phyloP scores from a whole-genome alignment of 345 rosid genomes.

The Rubroshorea leprosula region DNA sequence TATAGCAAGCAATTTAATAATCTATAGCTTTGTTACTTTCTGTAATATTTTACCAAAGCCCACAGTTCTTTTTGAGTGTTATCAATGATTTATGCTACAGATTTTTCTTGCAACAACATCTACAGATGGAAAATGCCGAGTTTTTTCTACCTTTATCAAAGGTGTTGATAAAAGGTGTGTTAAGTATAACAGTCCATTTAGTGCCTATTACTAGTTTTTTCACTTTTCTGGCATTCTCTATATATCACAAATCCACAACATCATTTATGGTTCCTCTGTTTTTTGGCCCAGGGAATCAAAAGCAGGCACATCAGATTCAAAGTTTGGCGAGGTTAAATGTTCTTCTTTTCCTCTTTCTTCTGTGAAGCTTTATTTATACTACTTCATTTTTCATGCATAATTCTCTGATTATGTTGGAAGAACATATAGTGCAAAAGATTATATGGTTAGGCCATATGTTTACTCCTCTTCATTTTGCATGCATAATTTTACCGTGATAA shows the following conservation, averaged over 20 bases:
- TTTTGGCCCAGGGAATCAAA: constrained; percentile 62
- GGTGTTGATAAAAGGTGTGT: constrained; percentile 88
- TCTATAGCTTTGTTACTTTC: neutral
- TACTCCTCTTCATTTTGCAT: neutral
- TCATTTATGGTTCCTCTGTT: constrained; percentile 19
- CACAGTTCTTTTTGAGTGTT: neutral
- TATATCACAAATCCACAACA: constrained; percentile 5
- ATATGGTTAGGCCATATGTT: neutral
- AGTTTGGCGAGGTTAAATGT: constrained; percentile 89
- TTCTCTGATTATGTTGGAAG: constrained; percentile 9
- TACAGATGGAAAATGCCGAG: constrained; percentile 96
- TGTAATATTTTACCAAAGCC: neutral
- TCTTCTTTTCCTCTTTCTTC: neutral
- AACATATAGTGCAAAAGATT: neutral
- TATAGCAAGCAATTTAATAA: too few species aligned
- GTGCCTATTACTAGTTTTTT: constrained; percentile 4
- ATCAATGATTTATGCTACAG: constrained; percentile 28
- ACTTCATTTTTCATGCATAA: too few species aligned
- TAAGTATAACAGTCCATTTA: neutral
- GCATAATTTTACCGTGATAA: too few species aligned
- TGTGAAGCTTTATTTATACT: constrained; percentile 5
- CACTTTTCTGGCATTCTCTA: neutral
- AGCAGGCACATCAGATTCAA: constrained; percentile 58
- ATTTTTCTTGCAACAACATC: constrained; percentile 92
- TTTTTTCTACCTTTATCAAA: constrained; percentile 94